These are phyloP conservation scores for Naumovozyma castellii DNA, from an alignment of 805 yeast genomes.

Conservation along the genomic window DNA sequence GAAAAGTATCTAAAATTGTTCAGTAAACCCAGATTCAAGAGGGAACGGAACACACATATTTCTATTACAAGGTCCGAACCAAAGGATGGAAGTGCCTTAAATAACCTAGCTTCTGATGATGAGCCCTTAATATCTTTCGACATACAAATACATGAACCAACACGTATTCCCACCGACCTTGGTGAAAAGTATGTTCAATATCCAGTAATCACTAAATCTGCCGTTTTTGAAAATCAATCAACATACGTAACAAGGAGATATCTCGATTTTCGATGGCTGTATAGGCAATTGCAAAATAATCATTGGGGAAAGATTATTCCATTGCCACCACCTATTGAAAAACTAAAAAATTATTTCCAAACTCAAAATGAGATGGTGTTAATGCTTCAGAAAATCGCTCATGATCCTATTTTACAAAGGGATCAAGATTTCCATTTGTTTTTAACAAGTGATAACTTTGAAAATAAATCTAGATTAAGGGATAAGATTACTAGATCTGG, in stretches of 20 bases:
- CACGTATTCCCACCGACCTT: not conserved
- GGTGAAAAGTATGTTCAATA: slow-evolving; percentile 62
- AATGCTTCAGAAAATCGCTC: slow-evolving; percentile 67
- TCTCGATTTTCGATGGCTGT: slow-evolving; percentile 86
- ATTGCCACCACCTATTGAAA: slow-evolving; percentile 64
- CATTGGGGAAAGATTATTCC: slow-evolving; percentile 88
- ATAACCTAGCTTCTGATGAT: not conserved
- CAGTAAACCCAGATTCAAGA: not conserved
- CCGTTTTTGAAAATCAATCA: slow-evolving; percentile 30
- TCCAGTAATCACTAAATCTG: slow-evolving; percentile 56
- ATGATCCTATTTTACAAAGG: slow-evolving; percentile 42
- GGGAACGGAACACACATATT: not conserved
- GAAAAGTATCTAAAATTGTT: not conserved
- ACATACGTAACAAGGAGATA: slow-evolving; percentile 69
- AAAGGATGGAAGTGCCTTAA: not conserved
- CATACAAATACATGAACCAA: not conserved
- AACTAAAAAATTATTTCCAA: slow-evolving; percentile 19
- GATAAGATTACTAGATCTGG: slow-evolving; percentile 50
- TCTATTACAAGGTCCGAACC: not conserved
- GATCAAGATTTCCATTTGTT: slow-evolving; percentile 74
- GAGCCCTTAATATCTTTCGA: not conserved
- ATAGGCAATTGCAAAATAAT: slow-evolving; percentile 70
- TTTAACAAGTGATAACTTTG: slow-evolving; percentile 60
- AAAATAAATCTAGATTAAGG: slow-evolving; percentile 56
- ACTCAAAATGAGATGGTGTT: slow-evolving; percentile 39